Evolutionary conservation across 345 rosid species (phyloP).

Genomic region (Cardiospermum halicacabum): DNA sequence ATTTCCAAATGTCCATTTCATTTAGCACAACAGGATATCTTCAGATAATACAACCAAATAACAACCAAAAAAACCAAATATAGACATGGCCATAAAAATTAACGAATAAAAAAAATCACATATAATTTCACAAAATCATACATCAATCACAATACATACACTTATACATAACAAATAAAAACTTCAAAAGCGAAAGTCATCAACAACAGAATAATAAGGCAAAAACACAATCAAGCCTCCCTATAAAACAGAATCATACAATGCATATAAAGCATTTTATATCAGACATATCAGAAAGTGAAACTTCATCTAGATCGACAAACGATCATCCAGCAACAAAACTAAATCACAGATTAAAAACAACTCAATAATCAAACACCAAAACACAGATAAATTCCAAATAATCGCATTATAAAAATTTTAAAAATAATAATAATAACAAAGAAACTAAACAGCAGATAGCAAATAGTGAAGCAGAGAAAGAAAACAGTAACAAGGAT

Average conservation of each 20-base stretch:
- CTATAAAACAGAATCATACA: neutral
- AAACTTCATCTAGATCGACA: constrained; percentile 1
- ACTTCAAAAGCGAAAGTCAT: neutral
- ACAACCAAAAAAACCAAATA: neutral
- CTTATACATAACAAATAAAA: neutral
- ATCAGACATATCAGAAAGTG: neutral
- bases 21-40: neutral
- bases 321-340: neutral
- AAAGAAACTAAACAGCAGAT: neutral
- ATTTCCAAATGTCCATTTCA: neutral
- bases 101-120: no score
- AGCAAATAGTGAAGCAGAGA: constrained; percentile 2
- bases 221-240: neutral
- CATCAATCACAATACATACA: neutral
- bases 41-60: neutral
- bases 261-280: neutral
- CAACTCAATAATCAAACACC: constrained; percentile 5
- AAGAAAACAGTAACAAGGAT: neutral
- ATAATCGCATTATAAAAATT: neutral
- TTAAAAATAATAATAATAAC: neutral
- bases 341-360: neutral
- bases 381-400: neutral
- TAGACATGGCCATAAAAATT: neutral
- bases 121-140: neutral
- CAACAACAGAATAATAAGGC: neutral